Evolutionary conservation across 2,329 filamentous ascomycete species (phyloP).

Genomic region (Cytospora paraplurivora): DNA sequence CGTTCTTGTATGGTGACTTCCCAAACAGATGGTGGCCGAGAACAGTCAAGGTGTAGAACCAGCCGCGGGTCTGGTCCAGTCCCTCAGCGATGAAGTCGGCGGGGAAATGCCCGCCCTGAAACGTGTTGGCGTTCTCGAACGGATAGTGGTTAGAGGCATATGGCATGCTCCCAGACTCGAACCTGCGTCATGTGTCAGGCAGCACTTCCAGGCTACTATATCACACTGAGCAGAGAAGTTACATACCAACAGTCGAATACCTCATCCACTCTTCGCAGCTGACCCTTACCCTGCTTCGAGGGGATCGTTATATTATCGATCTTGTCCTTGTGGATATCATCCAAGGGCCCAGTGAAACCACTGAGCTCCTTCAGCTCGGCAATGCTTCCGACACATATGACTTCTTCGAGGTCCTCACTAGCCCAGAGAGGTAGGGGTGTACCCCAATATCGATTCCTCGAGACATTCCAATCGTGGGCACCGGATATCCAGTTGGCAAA

Average conservation of each 20-base stretch:
- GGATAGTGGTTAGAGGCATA: constrained; percentile 90
- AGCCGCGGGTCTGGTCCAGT: constrained; percentile 87
- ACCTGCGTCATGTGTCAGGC: constrained; percentile 46
- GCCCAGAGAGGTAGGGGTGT: constrained; percentile 90
- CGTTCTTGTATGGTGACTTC: constrained; percentile 86
- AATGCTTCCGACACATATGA: constrained; percentile 82
- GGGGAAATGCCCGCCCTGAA: constrained; percentile 73
- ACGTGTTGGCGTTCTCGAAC: constrained; percentile 82
- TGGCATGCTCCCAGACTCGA: constrained; percentile 93
- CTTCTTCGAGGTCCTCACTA: constrained; percentile 83
- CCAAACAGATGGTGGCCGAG: constrained; percentile 86
- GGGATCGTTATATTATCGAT: constrained; percentile 94
- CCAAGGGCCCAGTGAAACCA: constrained; percentile 78
- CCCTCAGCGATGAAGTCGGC: constrained; percentile 89
- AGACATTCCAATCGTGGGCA: constrained; percentile 93
- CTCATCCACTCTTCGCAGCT: constrained; percentile 76
- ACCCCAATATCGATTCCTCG: constrained; percentile 91
- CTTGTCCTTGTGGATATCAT: constrained; percentile 87
- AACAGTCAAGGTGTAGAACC: constrained; percentile 93
- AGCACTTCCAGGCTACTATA: not conserved
- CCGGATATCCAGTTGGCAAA: constrained; percentile 90
- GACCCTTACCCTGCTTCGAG: constrained; percentile 81
- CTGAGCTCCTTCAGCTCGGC: constrained; percentile 81
- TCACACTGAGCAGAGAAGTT: not conserved
- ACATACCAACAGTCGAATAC: constrained; percentile 82